Conservation (phyloP, 2,329 filamentous ascomycete genomes). For the Xylariaceae sp. region DNA sequence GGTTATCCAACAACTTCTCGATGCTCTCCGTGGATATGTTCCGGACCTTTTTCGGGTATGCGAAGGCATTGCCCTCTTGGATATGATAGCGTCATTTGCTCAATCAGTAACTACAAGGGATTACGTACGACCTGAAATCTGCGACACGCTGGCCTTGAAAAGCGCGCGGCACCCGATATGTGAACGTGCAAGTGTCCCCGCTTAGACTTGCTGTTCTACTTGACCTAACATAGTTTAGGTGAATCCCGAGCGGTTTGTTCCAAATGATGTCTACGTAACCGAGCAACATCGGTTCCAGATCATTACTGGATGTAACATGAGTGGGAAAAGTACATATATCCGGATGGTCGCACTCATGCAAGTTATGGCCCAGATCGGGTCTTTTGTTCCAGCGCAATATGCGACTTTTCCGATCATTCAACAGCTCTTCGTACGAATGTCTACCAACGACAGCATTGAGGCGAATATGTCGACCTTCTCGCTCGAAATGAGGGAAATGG, state of each 20-base stretch:
- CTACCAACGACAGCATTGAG: constrained; percentile 86
- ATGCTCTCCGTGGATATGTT: constrained; percentile 73
- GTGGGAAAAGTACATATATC: constrained; percentile 95
- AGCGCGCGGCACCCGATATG: constrained; percentile 79
- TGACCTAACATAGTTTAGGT: constrained; percentile 50
- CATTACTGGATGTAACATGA: constrained; percentile 98
- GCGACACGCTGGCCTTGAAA: constrained; percentile 73
- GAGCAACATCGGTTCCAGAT: constrained; percentile 86
- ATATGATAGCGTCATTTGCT: constrained; percentile 82
- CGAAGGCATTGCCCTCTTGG: constrained; percentile 84
- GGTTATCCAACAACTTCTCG: constrained; percentile 74
- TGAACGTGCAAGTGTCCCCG: constrained; percentile 61
- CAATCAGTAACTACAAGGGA: constrained; percentile 70
- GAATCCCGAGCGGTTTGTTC: constrained; percentile 73
- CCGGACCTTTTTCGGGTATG: constrained; percentile 81
- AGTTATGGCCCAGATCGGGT: constrained; percentile 93
- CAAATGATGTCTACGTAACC: constrained; percentile 89
- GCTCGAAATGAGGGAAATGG: constrained; percentile 93
- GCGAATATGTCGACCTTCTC: constrained; percentile 93
- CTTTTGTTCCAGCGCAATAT: constrained; percentile 86
- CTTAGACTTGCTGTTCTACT: not conserved
- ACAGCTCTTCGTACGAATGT: constrained; percentile 86
- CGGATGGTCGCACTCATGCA: constrained; percentile 81
- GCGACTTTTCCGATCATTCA: constrained; percentile 81
- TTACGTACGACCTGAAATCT: constrained; percentile 71